Conservation (phyloP, 495 filamentous ascomycete species). For the Hypoxylon lienhwacheense region DNA sequence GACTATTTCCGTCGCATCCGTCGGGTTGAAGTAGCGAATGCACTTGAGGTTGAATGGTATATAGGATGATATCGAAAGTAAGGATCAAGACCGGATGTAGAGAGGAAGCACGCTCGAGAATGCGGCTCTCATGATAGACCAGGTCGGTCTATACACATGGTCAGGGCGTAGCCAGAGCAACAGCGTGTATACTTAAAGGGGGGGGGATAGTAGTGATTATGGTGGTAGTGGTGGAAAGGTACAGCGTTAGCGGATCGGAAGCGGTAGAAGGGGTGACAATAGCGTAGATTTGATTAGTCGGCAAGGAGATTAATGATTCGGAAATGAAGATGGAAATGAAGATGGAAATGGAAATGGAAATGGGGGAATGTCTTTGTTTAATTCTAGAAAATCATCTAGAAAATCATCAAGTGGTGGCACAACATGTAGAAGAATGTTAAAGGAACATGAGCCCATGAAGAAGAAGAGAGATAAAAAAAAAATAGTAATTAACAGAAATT, state of each 20-base stretch:
- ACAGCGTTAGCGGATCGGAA: slow-evolving; percentile 6
- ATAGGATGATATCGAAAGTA: slow-evolving; percentile 15
- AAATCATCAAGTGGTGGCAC: slow-evolving; percentile 22
- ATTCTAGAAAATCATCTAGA: slow-evolving; percentile 15
- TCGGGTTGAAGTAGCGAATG: background rate
- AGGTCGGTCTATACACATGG: slow-evolving; percentile 38
- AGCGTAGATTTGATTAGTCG: background rate
- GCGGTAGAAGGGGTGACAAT: background rate
- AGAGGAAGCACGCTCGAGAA: slow-evolving; percentile 36
- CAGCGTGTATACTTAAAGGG: no score
- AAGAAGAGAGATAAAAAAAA: slow-evolving; percentile 10
- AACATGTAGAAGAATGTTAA: slow-evolving; percentile 11
- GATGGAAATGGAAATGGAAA: no score
- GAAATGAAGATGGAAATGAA: no score
- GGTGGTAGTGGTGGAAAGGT: background rate
- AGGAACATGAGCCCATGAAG: slow-evolving; percentile 17
- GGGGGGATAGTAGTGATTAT: no score
- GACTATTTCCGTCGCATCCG: slow-evolving; percentile 30
- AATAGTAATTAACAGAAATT: background rate
- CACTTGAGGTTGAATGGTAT: slow-evolving; percentile 20
- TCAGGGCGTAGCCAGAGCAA: slow-evolving; percentile 22
- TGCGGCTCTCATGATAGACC: slow-evolving; percentile 42
- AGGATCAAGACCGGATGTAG: slow-evolving; percentile 19
- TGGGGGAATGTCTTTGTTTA: slow-evolving; percentile 5
- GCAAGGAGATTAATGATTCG: slow-evolving; percentile 5